Conservation (phyloP, 139 green algal genomes). For the Zygnema circumcarinatum region DNA sequence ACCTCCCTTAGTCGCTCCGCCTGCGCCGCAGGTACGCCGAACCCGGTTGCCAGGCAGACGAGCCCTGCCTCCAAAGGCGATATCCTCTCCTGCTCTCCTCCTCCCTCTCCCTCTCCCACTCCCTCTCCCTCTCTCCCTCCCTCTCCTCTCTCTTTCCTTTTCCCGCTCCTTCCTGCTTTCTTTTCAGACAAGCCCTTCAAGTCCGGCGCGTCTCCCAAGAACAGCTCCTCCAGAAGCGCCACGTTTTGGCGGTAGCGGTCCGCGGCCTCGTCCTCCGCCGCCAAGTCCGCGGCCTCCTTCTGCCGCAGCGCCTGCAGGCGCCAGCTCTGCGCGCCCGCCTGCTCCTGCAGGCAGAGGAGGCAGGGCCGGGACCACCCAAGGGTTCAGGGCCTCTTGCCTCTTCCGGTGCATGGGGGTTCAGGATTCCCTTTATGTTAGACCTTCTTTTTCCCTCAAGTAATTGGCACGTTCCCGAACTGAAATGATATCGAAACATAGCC, state of each 20-base stretch:
- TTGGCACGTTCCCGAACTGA: neutral
- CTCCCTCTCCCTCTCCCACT: neutral
- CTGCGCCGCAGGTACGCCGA: too few relatives aligned
- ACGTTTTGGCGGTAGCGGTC: slow-evolving; percentile 14
- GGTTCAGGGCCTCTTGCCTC: too few relatives aligned
- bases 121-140: neutral
- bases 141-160: neutral
- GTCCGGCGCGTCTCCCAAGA: neutral
- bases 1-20: neutral
- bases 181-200: neutral
- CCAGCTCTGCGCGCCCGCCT: neutral
- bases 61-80: too few relatives aligned
- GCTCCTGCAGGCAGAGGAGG: neutral
- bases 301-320: neutral
- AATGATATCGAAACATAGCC: neutral
- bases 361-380: neutral
- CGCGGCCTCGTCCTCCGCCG: slow-evolving; percentile 6
- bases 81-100: too few relatives aligned
- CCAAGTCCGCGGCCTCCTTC: neutral
- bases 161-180: neutral
- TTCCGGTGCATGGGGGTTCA: neutral
- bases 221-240: neutral
- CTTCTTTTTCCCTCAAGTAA: neutral
- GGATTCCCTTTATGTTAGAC: neutral
- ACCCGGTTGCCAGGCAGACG: too few relatives aligned